These are phyloP conservation scores for Cokeromyces recurvatus DNA, from an alignment of 371 early-diverging fungal genomes.

Conservation along the genomic window DNA sequence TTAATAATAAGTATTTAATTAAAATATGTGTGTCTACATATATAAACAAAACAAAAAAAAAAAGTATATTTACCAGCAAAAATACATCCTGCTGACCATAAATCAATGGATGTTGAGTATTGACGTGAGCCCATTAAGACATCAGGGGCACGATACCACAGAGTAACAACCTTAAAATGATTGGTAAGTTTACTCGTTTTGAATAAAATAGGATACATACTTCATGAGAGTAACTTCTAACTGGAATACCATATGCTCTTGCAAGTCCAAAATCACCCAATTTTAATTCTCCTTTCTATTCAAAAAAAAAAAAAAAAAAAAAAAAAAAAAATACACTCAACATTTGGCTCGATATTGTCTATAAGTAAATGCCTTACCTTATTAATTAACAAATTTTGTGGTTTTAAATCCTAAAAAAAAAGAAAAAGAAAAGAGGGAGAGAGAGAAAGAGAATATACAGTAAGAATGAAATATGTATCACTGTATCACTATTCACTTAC, in stretches of 20 bases:
- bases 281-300: constrained; percentile 82
- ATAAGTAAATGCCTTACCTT: no score
- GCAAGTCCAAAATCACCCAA: constrained; percentile 98
- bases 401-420: constrained; percentile 74
- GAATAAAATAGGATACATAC: constrained; percentile 41
- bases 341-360: constrained; percentile 5
- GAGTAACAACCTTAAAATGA: constrained; percentile 67
- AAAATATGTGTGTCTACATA: no score
- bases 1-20: no score
- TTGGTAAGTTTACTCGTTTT: neutral
- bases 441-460: no score
- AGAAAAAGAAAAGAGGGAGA: no score
- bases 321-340: constrained; percentile 41
- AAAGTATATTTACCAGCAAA: no score
- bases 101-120: constrained; percentile 97
- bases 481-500: constrained; percentile 29
- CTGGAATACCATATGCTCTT: constrained; percentile 95
- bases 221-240: constrained; percentile 96
- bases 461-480: no score
- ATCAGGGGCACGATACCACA: constrained; percentile 98
- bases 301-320: no score
- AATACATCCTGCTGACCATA: constrained; percentile 99
- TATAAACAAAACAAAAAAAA: no score
- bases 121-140: constrained; percentile 97
- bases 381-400: constrained; percentile 76